phyloP scores from a whole-genome alignment of 495 filamentous ascomycete species.

The Neurospora sp. region DNA sequence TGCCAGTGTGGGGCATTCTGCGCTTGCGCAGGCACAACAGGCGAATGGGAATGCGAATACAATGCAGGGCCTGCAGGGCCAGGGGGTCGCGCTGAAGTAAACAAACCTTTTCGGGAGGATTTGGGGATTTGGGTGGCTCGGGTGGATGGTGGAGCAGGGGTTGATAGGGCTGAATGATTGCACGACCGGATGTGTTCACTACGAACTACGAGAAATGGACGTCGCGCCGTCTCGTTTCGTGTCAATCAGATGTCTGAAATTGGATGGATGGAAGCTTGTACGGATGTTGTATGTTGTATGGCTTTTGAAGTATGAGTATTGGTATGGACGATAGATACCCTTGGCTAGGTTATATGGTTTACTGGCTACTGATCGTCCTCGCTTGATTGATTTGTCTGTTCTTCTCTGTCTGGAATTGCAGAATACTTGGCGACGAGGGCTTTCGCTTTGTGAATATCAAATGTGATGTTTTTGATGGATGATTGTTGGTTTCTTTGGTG shows the following conservation, averaged over 20 bases:
- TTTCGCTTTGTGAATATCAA: neutral
- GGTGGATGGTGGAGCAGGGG: neutral
- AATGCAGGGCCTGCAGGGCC: neutral
- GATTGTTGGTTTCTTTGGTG: neutral
- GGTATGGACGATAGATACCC: neutral
- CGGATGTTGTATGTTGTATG: neutral
- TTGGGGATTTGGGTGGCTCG: neutral
- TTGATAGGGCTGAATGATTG: neutral
- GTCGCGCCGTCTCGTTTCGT: neutral
- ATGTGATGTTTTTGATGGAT: neutral
- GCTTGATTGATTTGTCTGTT: neutral
- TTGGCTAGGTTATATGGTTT: neutral
- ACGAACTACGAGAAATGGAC: neutral
- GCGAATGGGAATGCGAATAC: neutral
- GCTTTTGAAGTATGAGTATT: neutral
- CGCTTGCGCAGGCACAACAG: neutral
- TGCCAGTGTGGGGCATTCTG: constrained; percentile 26
- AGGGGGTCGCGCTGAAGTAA: neutral
- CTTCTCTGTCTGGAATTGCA: neutral
- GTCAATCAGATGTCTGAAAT: neutral
- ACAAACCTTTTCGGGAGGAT: neutral
- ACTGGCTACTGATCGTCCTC: neutral
- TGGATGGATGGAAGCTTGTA: neutral
- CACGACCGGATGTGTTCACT: neutral
- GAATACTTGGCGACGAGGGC: neutral